These are phyloP conservation scores for Cinnamomum chago DNA, from an alignment of 164 flowering plant species.

Conservation along the genomic window DNA sequence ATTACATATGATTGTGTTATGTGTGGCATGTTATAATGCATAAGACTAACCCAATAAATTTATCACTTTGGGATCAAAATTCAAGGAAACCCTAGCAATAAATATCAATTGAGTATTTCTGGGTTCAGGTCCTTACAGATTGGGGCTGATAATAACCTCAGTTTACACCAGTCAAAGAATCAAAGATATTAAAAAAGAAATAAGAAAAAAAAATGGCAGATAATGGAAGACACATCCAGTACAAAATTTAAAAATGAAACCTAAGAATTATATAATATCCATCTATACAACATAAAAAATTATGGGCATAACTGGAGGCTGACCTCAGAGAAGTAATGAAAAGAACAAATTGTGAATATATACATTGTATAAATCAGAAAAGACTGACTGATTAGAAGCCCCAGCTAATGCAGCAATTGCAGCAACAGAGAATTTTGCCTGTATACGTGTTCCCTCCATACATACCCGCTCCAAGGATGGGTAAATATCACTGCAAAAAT, in stretches of 20 bases:
- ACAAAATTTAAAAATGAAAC: neutral
- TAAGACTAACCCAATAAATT: too few relatives aligned
- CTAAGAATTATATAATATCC: neutral
- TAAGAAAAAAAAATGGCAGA: too few relatives aligned
- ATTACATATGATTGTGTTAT: too few relatives aligned
- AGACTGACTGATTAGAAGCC: slow-evolving; percentile 34
- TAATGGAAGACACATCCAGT: neutral
- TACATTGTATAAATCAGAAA: slow-evolving; percentile 63
- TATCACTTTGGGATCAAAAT: too few relatives aligned
- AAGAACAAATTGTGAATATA: neutral
- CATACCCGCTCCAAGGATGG: slow-evolving; percentile 62
- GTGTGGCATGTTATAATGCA: too few relatives aligned
- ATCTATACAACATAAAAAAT: neutral
- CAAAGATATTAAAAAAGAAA: too few relatives aligned
- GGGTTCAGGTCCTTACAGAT: too few relatives aligned
- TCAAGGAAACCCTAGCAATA: too few relatives aligned
- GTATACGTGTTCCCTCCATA: slow-evolving; percentile 75
- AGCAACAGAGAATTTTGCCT: slow-evolving; percentile 77
- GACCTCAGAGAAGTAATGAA: neutral
- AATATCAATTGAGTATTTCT: too few relatives aligned
- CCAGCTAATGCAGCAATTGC: slow-evolving; percentile 58
- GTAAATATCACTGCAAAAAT: slow-evolving; percentile 16
- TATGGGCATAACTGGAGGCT: neutral
- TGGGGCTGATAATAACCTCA: neutral
- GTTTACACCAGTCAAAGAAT: neutral